These are phyloP conservation scores for Gastrodia elata DNA, from an alignment of 106 monocot species.

Conservation along the genomic window DNA sequence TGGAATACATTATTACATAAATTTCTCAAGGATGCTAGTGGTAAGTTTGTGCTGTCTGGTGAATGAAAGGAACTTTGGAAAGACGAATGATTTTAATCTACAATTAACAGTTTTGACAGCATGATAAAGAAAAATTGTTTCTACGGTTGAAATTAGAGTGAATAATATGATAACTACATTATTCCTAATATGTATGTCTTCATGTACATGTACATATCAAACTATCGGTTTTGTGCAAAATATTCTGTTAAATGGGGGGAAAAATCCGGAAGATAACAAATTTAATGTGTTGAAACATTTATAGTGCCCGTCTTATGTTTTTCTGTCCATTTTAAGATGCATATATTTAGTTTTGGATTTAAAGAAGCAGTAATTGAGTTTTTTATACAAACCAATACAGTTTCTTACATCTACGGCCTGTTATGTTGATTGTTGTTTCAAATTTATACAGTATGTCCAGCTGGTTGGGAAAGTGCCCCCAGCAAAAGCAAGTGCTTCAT, in stretches of 20 bases:
- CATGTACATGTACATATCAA: neutral
- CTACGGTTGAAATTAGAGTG: neutral
- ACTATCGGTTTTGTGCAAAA: neutral
- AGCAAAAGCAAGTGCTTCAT: conserved; percentile 60
- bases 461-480: conserved; percentile 54
- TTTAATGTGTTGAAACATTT: neutral
- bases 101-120: neutral
- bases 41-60: neutral
- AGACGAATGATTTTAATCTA: neutral
- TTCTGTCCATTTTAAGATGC: neutral
- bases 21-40: neutral
- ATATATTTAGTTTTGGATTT: neutral
- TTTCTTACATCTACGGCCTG: neutral
- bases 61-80: neutral
- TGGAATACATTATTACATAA: neutral
- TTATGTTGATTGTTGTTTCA: neutral
- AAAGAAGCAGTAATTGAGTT: neutral
- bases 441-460: conserved; percentile 30
- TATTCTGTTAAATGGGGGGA: neutral
- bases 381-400: neutral
- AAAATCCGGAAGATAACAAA: neutral
- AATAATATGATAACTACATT: neutral
- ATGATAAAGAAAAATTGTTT: neutral
- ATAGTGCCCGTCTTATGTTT: neutral
- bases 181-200: neutral